Base-by-base conservation (phyloP, 371 early-diverging fungal species). In the Catenaria anguillulae region DNA sequence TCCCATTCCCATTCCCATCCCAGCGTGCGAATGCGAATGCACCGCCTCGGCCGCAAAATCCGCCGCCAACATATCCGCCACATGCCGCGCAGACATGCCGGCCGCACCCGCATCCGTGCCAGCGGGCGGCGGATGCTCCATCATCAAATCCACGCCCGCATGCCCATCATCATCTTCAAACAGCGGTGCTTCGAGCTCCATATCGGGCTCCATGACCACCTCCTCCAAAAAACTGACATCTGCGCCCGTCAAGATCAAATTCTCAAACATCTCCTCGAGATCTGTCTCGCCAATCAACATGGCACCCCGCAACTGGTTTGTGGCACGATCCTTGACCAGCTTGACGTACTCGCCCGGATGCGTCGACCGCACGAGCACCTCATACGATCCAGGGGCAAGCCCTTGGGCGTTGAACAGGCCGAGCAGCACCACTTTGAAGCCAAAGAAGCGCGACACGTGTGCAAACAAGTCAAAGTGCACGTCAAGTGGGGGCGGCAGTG, bases 291-390 rank as follows among this genome's bases (percentile, higher is more conserved):
- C 58, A 36, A 58, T 58, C 42, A 58, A 31, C 58, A 58, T 58
- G 29, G 43, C 58, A 10, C 58, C 58, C 2, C 58, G 36, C 24
- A 58, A 15, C 31, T 58, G 36, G 31, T 29, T 8, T 8, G 36
- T 58, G 4, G 40, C 36, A 1, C 26, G n/a, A 15, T 58, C 58
- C 31, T 33, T 58, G 13, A 58, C 58, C 19, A 58, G 26, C 31
- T 58, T 58, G 29, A 58, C 58, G 35, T 58, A 58, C 42, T 58
- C 58, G 40, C 58, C 58, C 58, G 58, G 58, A 36, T 58, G 58
- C 26, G 58, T 15, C 21, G 21, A 19, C 19, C 58, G 58, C 17
- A 58, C 58, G 17, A 58, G n/a, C 40, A 58, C 42, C 8, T 58
- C 58, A 21, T 58, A 58, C 2, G 35, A 15, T 2, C 58, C 58